These are phyloP conservation scores for Lecanicillium sp. DNA, from an alignment of 2,329 filamentous ascomycete genomes.

Conservation along the genomic window DNA sequence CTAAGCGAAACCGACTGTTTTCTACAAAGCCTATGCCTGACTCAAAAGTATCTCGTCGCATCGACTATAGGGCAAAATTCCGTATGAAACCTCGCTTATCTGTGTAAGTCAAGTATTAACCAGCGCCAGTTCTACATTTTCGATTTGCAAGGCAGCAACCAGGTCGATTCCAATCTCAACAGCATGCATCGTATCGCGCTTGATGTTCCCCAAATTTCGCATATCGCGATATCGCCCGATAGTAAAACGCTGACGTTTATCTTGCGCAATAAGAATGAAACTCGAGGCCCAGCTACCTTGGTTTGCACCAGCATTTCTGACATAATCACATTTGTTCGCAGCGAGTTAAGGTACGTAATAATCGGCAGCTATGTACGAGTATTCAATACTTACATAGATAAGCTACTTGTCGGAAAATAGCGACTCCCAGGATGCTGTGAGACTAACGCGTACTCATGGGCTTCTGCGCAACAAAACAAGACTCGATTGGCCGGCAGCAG, in stretches of 20 bases:
- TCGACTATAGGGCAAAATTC: conserved; percentile 19
- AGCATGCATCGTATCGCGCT: conserved; percentile 16
- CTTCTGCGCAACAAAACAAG: background rate
- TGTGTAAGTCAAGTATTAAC: background rate
- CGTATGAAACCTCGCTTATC: conserved; percentile 10
- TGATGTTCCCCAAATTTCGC: conserved; percentile 16
- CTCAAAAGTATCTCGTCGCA: conserved; percentile 19
- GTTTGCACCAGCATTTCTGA: background rate
- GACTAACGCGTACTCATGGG: background rate
- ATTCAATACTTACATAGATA: background rate
- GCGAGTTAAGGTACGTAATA: conserved; percentile 3
- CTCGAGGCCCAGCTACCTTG: background rate
- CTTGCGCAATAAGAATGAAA: conserved; percentile 12
- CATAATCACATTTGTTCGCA: background rate
- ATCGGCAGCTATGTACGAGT: background rate
- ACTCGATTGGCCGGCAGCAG: conserved; percentile 20
- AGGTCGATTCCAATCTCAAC: conserved; percentile 16
- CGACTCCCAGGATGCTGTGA: background rate
- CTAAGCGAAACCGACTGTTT: conserved; percentile 17
- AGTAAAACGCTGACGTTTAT: conserved; percentile 19
- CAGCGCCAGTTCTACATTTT: conserved; percentile 19
- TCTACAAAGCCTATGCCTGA: conserved; percentile 19
- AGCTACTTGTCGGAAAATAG: background rate
- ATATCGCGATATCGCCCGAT: conserved; percentile 18
- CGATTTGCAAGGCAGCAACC: conserved; percentile 17